Base-by-base conservation (phyloP, 2,329 filamentous ascomycete genomes). In the Tolypocladium album region DNA sequence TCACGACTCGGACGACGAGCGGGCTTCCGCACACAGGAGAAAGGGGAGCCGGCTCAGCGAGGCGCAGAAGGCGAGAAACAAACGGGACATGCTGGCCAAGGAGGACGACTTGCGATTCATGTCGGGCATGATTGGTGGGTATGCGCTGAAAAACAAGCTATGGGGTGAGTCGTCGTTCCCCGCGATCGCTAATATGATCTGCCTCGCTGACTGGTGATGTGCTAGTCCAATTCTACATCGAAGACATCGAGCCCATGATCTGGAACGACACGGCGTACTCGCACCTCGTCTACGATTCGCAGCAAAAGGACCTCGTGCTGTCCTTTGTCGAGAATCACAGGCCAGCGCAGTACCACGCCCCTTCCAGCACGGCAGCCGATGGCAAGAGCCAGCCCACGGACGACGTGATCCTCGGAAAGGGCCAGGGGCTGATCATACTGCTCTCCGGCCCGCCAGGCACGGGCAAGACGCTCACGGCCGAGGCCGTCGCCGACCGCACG, bases 301-400 rank as follows among this genome's bases (percentile, higher is more conserved):
- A 77, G 61, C 75, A 78, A 42, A 81, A 80, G 64, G 75, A 79
- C 39, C 63, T 80, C 9, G 71, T 81, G 1, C 66, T 78, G 20
- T 78, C 77, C 2, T 79, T 79, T 65, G 78, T 80, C 4, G 74
- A 79, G 61, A 77, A 74, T 62, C 78, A 80, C 63, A 62, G 64
- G 40, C 50, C 59, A 57, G 52, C 22, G 52, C 59, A 64, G 69
- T 7, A 9, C 15, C 24, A 3, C 24, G 4, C 40, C 22, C 11
- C 47, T 52, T 17, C n/a, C 27, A 8, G 42, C 60, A 42, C 36
- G 4, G 22, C 40, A 13, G 47, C 59, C 31, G 17, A 47, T 4
- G 20, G 40, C 13, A 52, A 52, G 24, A 52, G 53, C 63, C 27
- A 60, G 58, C 62, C 64, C 40, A 66, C 74, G 63, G 68, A 75